Conservation (phyloP, 2,329 filamentous ascomycete genomes). For the Aureobasidium melanogenum region DNA sequence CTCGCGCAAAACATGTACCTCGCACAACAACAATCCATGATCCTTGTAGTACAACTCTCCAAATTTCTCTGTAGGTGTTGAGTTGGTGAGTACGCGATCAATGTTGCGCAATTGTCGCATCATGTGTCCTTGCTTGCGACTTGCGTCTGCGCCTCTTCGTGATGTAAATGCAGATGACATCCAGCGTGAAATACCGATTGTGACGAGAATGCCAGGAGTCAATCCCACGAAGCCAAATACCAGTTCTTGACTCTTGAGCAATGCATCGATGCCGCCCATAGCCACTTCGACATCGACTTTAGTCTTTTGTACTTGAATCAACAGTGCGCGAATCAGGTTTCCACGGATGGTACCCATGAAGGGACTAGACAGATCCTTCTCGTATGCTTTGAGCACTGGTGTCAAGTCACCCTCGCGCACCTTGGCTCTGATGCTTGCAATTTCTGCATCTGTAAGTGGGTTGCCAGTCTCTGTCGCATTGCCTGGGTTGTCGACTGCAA, state of each 20-base stretch:
- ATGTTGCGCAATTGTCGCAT: constrained; percentile 78
- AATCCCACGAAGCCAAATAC: constrained; percentile 96
- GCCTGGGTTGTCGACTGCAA: constrained; percentile 72
- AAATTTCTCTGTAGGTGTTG: constrained; percentile 51
- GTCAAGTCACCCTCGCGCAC: constrained; percentile 90
- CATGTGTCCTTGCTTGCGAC: constrained; percentile 59
- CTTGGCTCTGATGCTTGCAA: constrained; percentile 65
- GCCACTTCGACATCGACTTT: constrained; percentile 97
- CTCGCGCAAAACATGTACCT: constrained; percentile 73
- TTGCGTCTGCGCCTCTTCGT: constrained; percentile 57
- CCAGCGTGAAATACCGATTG: constrained; percentile 65
- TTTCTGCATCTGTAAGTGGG: constrained; percentile 55
- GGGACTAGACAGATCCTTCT: constrained; percentile 75
- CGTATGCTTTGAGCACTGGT: constrained; percentile 81
- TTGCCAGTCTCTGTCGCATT: constrained; percentile 38
- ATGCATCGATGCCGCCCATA: constrained; percentile 86
- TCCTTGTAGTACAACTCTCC: constrained; percentile 83
- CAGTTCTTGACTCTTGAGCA: constrained; percentile 91
- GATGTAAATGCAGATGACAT: constrained; percentile 60
- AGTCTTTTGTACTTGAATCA: constrained; percentile 97
- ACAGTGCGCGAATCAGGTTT: constrained; percentile 77
- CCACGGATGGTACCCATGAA: constrained; percentile 75
- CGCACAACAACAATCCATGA: constrained; percentile 80
- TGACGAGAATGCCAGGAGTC: constrained; percentile 85
- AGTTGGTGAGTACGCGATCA: constrained; percentile 53